Evolutionary conservation across 2,329 filamentous ascomycete genomes (phyloP).

Genomic region (Colletotrichum sp.): DNA sequence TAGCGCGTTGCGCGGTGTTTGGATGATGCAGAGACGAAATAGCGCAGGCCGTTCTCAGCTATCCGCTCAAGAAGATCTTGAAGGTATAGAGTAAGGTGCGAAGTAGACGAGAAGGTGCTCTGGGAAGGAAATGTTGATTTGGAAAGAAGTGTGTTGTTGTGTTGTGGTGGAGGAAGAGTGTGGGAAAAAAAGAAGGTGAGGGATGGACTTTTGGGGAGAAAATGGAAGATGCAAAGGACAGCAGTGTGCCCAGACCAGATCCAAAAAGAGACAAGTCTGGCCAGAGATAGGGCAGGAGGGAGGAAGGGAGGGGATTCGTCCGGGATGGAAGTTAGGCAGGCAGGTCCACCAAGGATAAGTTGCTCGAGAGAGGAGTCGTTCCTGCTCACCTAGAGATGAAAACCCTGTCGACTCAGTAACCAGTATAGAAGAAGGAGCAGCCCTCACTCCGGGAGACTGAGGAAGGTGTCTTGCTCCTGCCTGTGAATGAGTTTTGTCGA

Average conservation of each 20-base stretch:
- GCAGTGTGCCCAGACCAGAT: background rate
- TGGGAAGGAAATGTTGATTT: background rate
- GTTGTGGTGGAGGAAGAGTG: background rate
- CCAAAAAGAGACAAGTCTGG: background rate
- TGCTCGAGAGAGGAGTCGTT: background rate
- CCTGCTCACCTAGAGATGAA: background rate
- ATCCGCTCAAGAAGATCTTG: background rate
- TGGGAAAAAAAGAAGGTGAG: background rate
- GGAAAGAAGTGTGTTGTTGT: background rate
- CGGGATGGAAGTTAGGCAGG: background rate
- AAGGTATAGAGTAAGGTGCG: background rate
- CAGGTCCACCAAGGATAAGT: background rate
- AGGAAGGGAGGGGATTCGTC: background rate
- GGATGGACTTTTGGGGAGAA: background rate
- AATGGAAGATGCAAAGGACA: background rate
- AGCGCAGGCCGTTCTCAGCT: background rate
- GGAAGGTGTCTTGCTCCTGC: background rate
- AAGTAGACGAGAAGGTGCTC: background rate
- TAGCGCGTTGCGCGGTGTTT: background rate
- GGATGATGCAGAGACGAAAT: background rate
- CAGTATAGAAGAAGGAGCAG: background rate
- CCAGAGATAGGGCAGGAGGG: background rate
- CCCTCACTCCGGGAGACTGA: background rate
- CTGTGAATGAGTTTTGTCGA: background rate
- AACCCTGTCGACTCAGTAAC: background rate